Percentiles rank a stretch among this genome's conserved stretches.
Evolutionary conservation across 805 yeast genomes (phyloP).

Genomic region (Nakazawaea ishiwadae): DNA sequence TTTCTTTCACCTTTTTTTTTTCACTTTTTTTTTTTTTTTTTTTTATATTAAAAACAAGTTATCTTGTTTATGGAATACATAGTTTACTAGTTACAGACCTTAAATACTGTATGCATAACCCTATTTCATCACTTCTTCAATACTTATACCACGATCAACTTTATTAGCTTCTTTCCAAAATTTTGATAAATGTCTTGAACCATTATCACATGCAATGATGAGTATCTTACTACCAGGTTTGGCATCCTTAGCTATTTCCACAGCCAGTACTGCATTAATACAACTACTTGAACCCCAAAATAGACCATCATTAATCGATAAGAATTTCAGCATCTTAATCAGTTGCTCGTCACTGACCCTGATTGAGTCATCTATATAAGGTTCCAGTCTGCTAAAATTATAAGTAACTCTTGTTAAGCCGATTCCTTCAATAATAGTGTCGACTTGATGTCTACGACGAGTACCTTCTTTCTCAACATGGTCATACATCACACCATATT

Average conservation of each 20-base stretch:
- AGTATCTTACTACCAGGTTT: slow-evolving; percentile 67
- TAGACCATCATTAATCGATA: slow-evolving; percentile 80
- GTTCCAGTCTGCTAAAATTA: slow-evolving; percentile 72
- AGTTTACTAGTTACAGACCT: no score
- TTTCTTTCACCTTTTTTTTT: background rate
- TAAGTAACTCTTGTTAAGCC: slow-evolving; percentile 85
- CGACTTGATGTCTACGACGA: slow-evolving; percentile 93
- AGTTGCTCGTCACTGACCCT: slow-evolving; percentile 81
- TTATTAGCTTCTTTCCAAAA: slow-evolving; percentile 76
- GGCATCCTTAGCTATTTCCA: slow-evolving; percentile 45
- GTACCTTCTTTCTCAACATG: slow-evolving; percentile 87
- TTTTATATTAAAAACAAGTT: no score
- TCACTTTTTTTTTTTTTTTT: background rate
- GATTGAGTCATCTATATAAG: slow-evolving; percentile 69
- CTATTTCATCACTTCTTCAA: slow-evolving; percentile 31
- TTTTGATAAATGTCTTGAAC: slow-evolving; percentile 83
- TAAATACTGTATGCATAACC: background rate
- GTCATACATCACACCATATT: slow-evolving; percentile 93
- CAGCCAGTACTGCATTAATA: slow-evolving; percentile 88
- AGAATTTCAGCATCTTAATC: slow-evolving; percentile 77
- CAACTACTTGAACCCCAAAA: slow-evolving; percentile 95
- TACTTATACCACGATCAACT: slow-evolving; percentile 29
- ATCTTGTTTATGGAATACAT: no score
- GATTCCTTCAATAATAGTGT: slow-evolving; percentile 89
- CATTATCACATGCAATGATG: slow-evolving; percentile 88